Conservation (phyloP, 179 eudicot species). For the Pouteria campechiana region DNA sequence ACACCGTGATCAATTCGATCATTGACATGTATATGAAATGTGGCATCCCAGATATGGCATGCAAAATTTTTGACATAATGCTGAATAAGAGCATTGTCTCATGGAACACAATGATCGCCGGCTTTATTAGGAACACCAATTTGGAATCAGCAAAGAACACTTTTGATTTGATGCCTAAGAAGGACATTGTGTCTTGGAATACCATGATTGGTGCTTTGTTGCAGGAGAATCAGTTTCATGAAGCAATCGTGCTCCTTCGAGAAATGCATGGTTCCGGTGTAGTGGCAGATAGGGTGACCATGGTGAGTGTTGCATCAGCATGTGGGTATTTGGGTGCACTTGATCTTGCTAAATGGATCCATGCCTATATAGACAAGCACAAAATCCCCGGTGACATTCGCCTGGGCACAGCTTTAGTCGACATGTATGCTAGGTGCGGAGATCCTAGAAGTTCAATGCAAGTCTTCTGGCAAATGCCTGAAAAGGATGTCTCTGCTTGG, state of each 20-base stretch:
- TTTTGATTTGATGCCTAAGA: conserved; percentile 17
- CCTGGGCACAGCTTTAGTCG: conserved; percentile 20
- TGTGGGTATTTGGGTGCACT: conserved; percentile 29
- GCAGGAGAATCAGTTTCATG: conserved; percentile 12
- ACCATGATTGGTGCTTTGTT: conserved; percentile 20
- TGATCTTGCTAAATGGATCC: conserved; percentile 25
- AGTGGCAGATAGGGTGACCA: conserved; percentile 21
- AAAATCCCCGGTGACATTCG: conserved; percentile 9
- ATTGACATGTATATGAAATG: conserved; percentile 27
- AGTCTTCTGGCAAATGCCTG: conserved; percentile 12
- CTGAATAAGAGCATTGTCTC: conserved; percentile 18
- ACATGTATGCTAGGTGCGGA: conserved; percentile 32
- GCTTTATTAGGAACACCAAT: conserved; percentile 14
- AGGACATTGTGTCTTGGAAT: conserved; percentile 25
- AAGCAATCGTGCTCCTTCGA: conserved; percentile 21
- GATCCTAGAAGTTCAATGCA: conserved; percentile 14
- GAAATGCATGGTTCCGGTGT: conserved; percentile 19
- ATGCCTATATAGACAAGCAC: conserved; percentile 10
- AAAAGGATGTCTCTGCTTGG: conserved; percentile 25
- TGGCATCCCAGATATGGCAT: conserved; percentile 21
- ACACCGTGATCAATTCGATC: conserved; percentile 18
- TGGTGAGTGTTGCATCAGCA: conserved; percentile 28
- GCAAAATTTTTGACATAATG: conserved; percentile 17
- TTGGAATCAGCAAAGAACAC: conserved; percentile 1
- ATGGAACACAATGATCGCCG: conserved; percentile 24